Percentiles rank a stretch among this genome's conserved stretches.
phyloP scores from a whole-genome alignment of 2,329 filamentous ascomycete genomes.

The Diaporthe helianthi region DNA sequence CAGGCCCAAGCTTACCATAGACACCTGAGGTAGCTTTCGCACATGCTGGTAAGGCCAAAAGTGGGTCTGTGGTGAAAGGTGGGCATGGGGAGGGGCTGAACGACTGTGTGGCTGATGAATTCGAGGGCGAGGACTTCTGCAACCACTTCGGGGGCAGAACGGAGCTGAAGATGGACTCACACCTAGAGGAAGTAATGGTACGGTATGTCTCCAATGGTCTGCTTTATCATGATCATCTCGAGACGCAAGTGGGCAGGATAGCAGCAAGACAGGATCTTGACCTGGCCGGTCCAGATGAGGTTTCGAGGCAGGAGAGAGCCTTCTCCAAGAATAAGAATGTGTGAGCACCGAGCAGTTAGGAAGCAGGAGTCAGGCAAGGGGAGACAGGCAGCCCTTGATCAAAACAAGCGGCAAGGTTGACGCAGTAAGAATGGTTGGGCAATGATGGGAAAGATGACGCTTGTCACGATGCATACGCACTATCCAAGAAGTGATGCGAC shows the following conservation, averaged over 20 bases:
- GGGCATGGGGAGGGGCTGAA: conserved; percentile 29
- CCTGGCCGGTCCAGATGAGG: conserved; percentile 20
- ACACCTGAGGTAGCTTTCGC: background rate
- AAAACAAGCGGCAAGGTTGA: conserved; percentile 16
- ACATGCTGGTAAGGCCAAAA: conserved; percentile 4
- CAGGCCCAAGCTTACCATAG: conserved; percentile 3
- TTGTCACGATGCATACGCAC: conserved; percentile 11
- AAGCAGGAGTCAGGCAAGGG: background rate
- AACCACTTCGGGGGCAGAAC: background rate
- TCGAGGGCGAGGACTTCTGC: background rate
- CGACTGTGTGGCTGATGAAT: background rate
- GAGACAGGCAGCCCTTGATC: conserved; percentile 4
- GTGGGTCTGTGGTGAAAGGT: conserved; percentile 24
- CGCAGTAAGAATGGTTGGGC: conserved; percentile 18
- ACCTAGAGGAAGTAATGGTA: conserved; percentile 23
- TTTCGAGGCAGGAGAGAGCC: background rate
- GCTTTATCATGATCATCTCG: conserved; percentile 30
- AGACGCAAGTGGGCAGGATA: conserved; percentile 12
- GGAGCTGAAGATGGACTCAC: background rate
- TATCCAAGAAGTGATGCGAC: conserved; percentile 11
- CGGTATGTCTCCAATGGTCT: conserved; percentile 22
- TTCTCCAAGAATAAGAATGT: conserved; percentile 9
- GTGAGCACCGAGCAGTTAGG: conserved; percentile 13
- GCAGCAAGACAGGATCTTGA: conserved; percentile 23
- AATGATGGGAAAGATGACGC: conserved; percentile 6